Evolutionary conservation across 2,329 filamentous ascomycete species (phyloP).

Genomic region (Cytospora schulzeri): DNA sequence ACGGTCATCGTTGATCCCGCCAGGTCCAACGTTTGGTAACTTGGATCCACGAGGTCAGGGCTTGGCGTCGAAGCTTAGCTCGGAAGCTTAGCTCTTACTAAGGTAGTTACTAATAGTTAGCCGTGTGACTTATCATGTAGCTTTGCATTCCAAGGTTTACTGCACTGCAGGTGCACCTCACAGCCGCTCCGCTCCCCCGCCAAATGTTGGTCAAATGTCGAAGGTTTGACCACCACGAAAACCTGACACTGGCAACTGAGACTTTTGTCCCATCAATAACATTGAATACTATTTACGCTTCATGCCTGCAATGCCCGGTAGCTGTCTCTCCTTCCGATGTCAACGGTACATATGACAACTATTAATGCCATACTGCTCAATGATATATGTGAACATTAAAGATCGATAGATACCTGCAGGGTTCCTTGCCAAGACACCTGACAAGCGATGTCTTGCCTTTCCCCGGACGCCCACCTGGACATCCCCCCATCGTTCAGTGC

Average conservation of each 20-base stretch:
- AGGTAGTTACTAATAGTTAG: neutral
- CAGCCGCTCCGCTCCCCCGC: neutral
- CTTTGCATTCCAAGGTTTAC: neutral
- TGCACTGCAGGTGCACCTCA: no score
- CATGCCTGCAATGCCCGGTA: no score
- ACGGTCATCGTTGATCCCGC: slow-evolving; percentile 13
- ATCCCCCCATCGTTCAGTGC: neutral
- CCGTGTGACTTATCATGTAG: neutral
- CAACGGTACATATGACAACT: neutral
- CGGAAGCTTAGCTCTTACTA: slow-evolving; percentile 17
- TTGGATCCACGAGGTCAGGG: slow-evolving; percentile 8
- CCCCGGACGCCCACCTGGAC: neutral
- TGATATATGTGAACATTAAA: neutral
- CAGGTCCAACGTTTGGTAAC: slow-evolving; percentile 15
- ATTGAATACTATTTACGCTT: no score
- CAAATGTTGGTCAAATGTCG: no score
- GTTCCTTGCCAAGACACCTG: slow-evolving; percentile 9
- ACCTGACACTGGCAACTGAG: no score
- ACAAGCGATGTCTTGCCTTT: slow-evolving; percentile 11
- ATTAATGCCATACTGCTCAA: no score
- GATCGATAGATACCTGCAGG: neutral
- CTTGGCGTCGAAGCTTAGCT: neutral
- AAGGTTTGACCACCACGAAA: no score
- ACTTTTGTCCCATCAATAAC: no score
- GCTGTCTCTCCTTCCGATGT: no score